Evolutionary conservation across 768 basidiomycete genomes (phyloP).

Genomic region (Cubamyces sp.): DNA sequence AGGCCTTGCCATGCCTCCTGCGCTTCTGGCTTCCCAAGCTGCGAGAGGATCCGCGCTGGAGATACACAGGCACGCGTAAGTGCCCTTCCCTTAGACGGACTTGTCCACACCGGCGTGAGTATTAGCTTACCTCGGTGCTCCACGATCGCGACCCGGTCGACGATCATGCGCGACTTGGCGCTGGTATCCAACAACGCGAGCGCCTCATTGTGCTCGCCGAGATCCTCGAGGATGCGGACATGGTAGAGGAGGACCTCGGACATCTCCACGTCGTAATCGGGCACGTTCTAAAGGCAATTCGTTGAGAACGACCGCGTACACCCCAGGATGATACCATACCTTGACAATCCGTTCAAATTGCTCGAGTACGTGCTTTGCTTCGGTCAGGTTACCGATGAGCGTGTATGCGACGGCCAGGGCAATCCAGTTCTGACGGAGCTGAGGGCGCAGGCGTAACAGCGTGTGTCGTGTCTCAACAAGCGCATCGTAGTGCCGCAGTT

Average conservation of each 20-base stretch:
- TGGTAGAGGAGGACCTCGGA: conserved; percentile 85
- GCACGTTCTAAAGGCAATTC: conserved; percentile 58
- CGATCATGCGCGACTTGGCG: conserved; percentile 65
- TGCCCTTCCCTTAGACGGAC: not conserved
- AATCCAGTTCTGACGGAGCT: conserved; percentile 87
- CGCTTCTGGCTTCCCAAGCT: conserved; percentile 68
- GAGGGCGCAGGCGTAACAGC: conserved; percentile 80
- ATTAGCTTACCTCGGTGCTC: conserved; percentile 61
- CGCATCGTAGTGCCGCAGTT: conserved; percentile 77
- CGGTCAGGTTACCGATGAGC: conserved; percentile 71
- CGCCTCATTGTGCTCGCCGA: conserved; percentile 64
- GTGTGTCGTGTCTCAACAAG: conserved; percentile 83
- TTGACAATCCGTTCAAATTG: conserved; percentile 74
- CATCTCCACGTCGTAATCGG: conserved; percentile 79
- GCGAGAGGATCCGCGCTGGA: conserved; percentile 78
- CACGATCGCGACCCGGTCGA: conserved; percentile 71
- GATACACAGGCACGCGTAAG: conserved; percentile 18
- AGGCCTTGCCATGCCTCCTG: conserved; percentile 80
- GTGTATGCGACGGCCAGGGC: conserved; percentile 88
- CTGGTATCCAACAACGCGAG: conserved; percentile 64
- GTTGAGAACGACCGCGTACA: not conserved
- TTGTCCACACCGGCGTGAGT: not conserved
- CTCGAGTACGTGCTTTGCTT: conserved; percentile 74
- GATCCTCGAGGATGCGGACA: conserved; percentile 70
- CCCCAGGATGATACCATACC: conserved; percentile 44